phyloP scores from a whole-genome alignment of 805 yeast species.

The Tetrapisispora fleetii region DNA sequence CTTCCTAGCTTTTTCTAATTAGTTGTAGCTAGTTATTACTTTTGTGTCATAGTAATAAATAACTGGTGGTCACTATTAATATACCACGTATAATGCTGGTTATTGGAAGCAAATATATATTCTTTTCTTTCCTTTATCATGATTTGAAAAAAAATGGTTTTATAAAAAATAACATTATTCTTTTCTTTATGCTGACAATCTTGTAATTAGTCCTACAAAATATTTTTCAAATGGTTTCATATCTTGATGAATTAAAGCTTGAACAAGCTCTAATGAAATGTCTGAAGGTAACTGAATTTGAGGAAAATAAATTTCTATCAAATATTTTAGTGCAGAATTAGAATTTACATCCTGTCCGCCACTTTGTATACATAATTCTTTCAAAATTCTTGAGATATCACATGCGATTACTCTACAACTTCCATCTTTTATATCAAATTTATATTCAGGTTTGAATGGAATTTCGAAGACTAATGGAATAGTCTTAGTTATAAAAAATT shows the following conservation, averaged over 20 bases:
- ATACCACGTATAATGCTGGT: no score
- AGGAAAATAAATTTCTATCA: conserved; percentile 42
- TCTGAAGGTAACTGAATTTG: conserved; percentile 49
- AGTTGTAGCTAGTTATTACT: no score
- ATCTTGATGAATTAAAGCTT: conserved; percentile 44
- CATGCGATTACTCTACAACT: conserved; percentile 63
- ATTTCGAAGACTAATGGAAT: conserved; percentile 65
- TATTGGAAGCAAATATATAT: no score
- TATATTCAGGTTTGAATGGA: conserved; percentile 56
- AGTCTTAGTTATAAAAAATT: conserved; percentile 55
- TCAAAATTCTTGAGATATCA: conserved; percentile 65
- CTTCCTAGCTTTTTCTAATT: not conserved
- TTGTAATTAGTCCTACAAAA: conserved; percentile 38
- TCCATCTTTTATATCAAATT: conserved; percentile 65
- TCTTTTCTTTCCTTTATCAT: not conserved
- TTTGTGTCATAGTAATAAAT: not conserved
- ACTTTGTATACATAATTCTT: conserved; percentile 40
- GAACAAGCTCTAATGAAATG: conserved; percentile 51
- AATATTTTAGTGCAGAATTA: conserved; percentile 34
- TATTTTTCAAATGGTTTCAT: conserved; percentile 63
- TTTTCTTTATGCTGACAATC: conserved; percentile 8
- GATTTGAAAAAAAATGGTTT: no score
- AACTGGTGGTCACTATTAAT: no score
- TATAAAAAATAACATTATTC: no score
- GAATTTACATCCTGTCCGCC: conserved; percentile 14